Base-by-base conservation (phyloP, 306 rosid species). In the Vigna reflexopilosa region DNA sequence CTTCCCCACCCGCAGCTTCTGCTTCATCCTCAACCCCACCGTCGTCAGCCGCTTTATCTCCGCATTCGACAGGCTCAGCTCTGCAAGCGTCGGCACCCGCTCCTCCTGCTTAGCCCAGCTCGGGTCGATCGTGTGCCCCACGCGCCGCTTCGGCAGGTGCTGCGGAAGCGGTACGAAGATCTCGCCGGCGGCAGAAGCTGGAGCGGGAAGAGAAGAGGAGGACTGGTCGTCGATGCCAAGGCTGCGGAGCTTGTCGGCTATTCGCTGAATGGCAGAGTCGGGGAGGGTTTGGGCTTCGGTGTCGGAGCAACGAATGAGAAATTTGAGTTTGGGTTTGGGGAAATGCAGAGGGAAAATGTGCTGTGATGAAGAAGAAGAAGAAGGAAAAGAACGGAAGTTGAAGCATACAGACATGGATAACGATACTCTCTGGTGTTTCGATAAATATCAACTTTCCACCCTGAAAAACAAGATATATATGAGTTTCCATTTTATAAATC, bases 241-340 rank as follows among this genome's bases (percentile, higher is more conserved):
- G 79, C 83, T 83, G 0, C 94, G 92, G 76, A 94, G 97, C 90
- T 94, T 94, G 8, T 92, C 92, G 56, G 97, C 93, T 13, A 94
- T 94, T n/a, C 97, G 85, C 67, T 89, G 91, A 50, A 94, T 92
- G 79, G 97, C 97, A 78, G 98, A 90, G 68, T 80, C 67, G 4
- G 96, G 79, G 13, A 90, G 80, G 44, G 90, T 81, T 38, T 72
- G 67, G 69, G 90, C 40, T 32, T 72, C 72, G 71, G 90, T 32
- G 38, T 75, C 85, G 56, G 88, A 94, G 82, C 85, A 72, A 42
- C 95, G 88, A 61, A 92, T 77, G 7, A 80, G 36, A 70, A 86
- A 88, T 57, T 72, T 83, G 70, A 81, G 4, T 79, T 70, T 78
- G 5, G 82, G 13, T 64, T 82, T 88, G n/a, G 90, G 83, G 73